Evolutionary conservation across 306 rosid species (phyloP), one percentile per base, ranked within the genome.

Genomic region (Mucuna pruriens): DNA sequence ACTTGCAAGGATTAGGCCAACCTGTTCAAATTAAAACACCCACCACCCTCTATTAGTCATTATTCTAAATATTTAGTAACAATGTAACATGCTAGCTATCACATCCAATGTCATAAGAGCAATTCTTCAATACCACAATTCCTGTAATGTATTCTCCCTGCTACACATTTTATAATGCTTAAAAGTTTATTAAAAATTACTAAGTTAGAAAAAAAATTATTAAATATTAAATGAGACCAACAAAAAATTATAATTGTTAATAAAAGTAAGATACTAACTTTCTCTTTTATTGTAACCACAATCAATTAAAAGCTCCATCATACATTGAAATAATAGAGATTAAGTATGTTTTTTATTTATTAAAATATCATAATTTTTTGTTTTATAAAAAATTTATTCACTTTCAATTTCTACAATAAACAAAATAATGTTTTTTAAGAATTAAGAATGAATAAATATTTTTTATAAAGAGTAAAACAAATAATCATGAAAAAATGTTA

Each of bases 1-100:
- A 11, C 66, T 12, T 25, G 71, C 86, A 6, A 84, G 0, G 13
- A 84, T 60, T 22, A 87, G 0, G 9, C 90, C 88, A 34, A 73
- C 74, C 88, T 84, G 74, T 36, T 38, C 60, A 77, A 7, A 69
- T 38, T 51, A 77, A 7, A 69, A 71, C 19, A 52, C 38, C 20
- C 22, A 49, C 2, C 44, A 67, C 0, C 39, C 26, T 31, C 10
- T 65, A 3, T 63, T 25, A 76, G 68, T 39, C 13, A 33, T 39
- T 20, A 66, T 66, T n/a, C 57, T 25, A 46, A 44, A 25, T 23
- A n/a, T n/a, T n/a, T n/a, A 45, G 19, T 62, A 60, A 60, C 33
- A 40, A 61, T 29, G 9, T 6, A 31, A 29, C 23, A 44, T 29
- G 39, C 22, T 12, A 46, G 39, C 22, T 12, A 46, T 38, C 10